Evolutionary conservation across 371 early-diverging fungal species (phyloP).

Genomic region (Lichtheimia hyalospora): DNA sequence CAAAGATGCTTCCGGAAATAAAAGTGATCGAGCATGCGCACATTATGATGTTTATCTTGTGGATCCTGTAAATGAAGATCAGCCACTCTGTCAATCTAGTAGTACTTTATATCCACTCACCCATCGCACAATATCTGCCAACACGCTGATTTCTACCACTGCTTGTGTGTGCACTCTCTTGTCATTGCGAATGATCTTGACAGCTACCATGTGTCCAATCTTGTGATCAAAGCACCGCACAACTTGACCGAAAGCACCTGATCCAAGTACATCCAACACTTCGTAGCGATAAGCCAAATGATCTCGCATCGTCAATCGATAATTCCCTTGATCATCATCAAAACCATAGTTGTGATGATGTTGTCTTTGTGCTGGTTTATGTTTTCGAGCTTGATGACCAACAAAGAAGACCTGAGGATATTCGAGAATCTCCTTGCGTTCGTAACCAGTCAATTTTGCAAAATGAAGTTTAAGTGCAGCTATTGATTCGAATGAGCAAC

Average conservation of each 20-base stretch:
- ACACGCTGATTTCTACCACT: conserved; percentile 81
- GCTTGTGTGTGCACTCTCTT: conserved; percentile 88
- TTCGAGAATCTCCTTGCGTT: conserved; percentile 80
- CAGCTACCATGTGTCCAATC: conserved; percentile 71
- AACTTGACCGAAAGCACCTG: conserved; percentile 93
- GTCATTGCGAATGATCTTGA: conserved; percentile 90
- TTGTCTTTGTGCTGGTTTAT: conserved; percentile 44
- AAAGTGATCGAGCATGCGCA: conserved; percentile 91
- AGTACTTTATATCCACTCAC: background rate
- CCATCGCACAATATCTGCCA: conserved; percentile 61
- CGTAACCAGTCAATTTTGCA: conserved; percentile 70
- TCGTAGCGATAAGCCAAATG: conserved; percentile 85
- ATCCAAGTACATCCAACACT: conserved; percentile 77
- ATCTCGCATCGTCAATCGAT: conserved; percentile 70
- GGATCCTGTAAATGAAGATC: conserved; percentile 62
- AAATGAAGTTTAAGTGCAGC: conserved; percentile 60
- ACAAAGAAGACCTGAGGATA: conserved; percentile 85
- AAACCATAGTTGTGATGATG: conserved; percentile 67
- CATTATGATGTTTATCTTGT: conserved; percentile 72
- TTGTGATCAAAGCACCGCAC: conserved; percentile 81
- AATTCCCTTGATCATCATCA: conserved; percentile 86
- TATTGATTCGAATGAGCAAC: background rate
- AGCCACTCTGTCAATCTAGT: background rate
- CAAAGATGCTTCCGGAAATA: conserved; percentile 94
- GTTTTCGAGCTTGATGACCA: conserved; percentile 70